Conservation (phyloP, 352 stramenopile genomes). For the Phytophthora tubulina region DNA sequence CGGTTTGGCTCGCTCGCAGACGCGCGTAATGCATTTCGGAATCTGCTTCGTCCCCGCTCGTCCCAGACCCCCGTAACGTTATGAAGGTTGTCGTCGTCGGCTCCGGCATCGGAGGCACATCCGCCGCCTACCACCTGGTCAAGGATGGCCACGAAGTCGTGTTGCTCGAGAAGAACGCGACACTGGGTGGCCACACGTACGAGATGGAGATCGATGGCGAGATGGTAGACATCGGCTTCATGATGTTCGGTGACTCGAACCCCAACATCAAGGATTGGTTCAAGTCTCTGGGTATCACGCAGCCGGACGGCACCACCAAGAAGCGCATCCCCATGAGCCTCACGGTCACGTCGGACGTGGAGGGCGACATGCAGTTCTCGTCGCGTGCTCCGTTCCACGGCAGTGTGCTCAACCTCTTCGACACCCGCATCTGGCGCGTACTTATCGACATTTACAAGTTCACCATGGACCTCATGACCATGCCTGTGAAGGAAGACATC, state of each 20-base stretch:
- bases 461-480: slow-evolving; percentile 87
- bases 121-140: slow-evolving; percentile 84
- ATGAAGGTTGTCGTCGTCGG: slow-evolving; percentile 91
- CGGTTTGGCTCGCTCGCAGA: slow-evolving; percentile 21
- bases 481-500: slow-evolving; percentile 79
- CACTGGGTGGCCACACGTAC: slow-evolving; percentile 85
- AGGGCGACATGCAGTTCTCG: slow-evolving; percentile 88
- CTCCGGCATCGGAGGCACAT: slow-evolving; percentile 85
- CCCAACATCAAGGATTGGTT: slow-evolving; percentile 93
- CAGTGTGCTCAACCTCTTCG: slow-evolving; percentile 71
- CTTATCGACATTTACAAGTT: slow-evolving; percentile 91
- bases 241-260: slow-evolving; percentile 93
- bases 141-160: slow-evolving; percentile 88
- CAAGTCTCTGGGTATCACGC: slow-evolving; percentile 84
- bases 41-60: slow-evolving; percentile 5
- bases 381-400: slow-evolving; percentile 81
- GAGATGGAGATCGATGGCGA: slow-evolving; percentile 90
- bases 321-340: slow-evolving; percentile 91
- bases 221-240: slow-evolving; percentile 89
- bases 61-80: not conserved
- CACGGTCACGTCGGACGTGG: slow-evolving; percentile 84
- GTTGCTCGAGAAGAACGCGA: slow-evolving; percentile 85
- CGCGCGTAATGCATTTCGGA: slow-evolving; percentile 35
- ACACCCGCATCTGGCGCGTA: slow-evolving; percentile 83
- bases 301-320: slow-evolving; percentile 87